Conservation (phyloP, 2,329 filamentous ascomycete genomes). For the Pseudopithomyces chartarum region DNA sequence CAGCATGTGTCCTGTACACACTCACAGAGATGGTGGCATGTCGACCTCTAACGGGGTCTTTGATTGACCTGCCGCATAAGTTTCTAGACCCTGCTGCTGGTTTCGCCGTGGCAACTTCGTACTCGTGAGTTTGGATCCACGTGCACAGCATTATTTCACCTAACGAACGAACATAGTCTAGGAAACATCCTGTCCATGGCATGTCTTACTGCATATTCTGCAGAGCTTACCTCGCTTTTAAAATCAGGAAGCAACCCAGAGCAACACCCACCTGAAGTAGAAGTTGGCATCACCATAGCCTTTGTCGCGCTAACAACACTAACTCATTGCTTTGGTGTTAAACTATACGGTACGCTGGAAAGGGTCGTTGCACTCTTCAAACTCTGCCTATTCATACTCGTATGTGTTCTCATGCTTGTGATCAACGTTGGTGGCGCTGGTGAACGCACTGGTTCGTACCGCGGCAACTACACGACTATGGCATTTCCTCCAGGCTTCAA, state of each 20-base stretch:
- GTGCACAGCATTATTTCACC: neutral
- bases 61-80: slow-evolving; percentile 28
- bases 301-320: slow-evolving; percentile 29
- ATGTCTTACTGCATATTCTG: slow-evolving; percentile 25
- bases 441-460: slow-evolving; percentile 14
- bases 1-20: slow-evolving; percentile 27
- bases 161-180: slow-evolving; percentile 11
- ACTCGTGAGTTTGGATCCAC: slow-evolving; percentile 12
- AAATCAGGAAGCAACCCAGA: slow-evolving; percentile 13
- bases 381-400: slow-evolving; percentile 29
- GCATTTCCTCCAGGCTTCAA: slow-evolving; percentile 30
- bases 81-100: slow-evolving; percentile 29
- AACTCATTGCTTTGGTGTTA: slow-evolving; percentile 30
- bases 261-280: slow-evolving; percentile 14
- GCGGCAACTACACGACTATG: slow-evolving; percentile 23
- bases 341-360: slow-evolving; percentile 38
- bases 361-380: slow-evolving; percentile 39
- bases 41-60: slow-evolving; percentile 25
- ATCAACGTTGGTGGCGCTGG: slow-evolving; percentile 32
- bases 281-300: slow-evolving; percentile 25
- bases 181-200: slow-evolving; percentile 31
- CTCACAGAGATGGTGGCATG: slow-evolving; percentile 30
- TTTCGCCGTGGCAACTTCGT: slow-evolving; percentile 26
- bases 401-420: slow-evolving; percentile 31
- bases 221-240: slow-evolving; percentile 25